Evolutionary conservation across 345 rosid genomes (phyloP), one percentile per base, ranked within the genome.

Genomic region (Durio zibethinus): DNA sequence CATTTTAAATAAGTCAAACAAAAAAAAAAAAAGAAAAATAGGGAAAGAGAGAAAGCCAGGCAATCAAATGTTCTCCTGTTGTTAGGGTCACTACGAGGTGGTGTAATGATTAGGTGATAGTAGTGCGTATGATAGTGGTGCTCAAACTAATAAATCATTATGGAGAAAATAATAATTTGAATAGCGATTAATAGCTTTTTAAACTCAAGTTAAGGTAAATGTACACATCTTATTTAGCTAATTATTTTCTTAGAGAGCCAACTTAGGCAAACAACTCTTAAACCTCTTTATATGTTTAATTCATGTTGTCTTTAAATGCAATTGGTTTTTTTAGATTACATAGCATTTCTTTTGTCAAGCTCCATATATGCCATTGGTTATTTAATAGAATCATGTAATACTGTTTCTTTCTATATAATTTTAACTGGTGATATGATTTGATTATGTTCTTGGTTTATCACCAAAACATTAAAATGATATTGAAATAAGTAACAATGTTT

Each of bases 121-220:
- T 86, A 91, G 92, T 76, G 87, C 96, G 54, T 91, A 88, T 35
- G 92, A 90, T 71, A 90, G 93, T 79, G 83, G 86, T 71, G 81
- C 59, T 35, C 92, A 83, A 61, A 82, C 85, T 77, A 84, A 63
- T 64, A 78, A 73, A 74, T 74, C 87, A 40, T 47, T 79, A 64
- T 80, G 80, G 85, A 89, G 83, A 82, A 85, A 84, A 79, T 83
- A 76, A 79, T 88, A 84, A 77, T 66, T 78, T 27, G 88, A 78
- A 59, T 84, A 85, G 77, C 85, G 79, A 75, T 38, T 5, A 38
- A 38, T 86, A 85, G 78, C 79, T 80, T 68, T 43, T 31, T 77
- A 54, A 66, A 61, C 43, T 52, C 79, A 25, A 12, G 60, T 43
- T 60, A 45, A 80, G 84, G 69, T 67, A 79, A 73, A 42, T 54